Evolutionary conservation across 2,329 filamentous ascomycete genomes (phyloP).

Genomic region (Camillea tinctor): DNA sequence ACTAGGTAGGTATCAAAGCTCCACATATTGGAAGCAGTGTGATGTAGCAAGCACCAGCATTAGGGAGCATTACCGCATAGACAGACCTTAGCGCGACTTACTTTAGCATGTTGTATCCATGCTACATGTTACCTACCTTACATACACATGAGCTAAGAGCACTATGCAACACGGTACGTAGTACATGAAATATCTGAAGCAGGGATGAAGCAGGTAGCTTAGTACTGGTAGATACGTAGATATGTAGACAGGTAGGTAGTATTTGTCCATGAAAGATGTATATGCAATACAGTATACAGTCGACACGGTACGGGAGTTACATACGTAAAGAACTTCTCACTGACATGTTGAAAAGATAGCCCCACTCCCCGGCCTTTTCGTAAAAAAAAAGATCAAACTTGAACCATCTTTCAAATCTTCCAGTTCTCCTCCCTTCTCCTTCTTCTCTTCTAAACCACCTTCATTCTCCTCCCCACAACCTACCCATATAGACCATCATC

Average conservation of each 20-base stretch:
- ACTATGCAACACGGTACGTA: too few species aligned
- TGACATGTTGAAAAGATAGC: background rate
- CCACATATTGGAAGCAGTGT: too few species aligned
- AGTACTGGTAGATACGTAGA: too few species aligned
- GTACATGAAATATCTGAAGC: too few species aligned
- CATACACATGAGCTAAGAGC: too few species aligned
- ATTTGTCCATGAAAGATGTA: background rate
- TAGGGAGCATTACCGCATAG: too few species aligned
- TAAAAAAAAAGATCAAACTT: constrained; percentile 18
- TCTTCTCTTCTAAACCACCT: constrained; percentile 13
- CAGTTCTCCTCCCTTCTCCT: constrained; percentile 19
- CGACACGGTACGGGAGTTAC: background rate
- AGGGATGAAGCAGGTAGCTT: too few species aligned
- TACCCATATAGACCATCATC: constrained; percentile 18
- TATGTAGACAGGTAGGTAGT: background rate
- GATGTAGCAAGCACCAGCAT: too few species aligned
- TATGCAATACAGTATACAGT: background rate
- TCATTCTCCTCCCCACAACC: constrained; percentile 14
- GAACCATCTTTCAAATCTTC: constrained; percentile 27
- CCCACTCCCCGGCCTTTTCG: background rate
- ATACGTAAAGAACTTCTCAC: background rate
- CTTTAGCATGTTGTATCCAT: too few species aligned
- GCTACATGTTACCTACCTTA: too few species aligned
- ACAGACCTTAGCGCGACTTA: too few species aligned
- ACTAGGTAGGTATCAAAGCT: too few species aligned